phyloP scores from a whole-genome alignment of 805 yeast species.

The Jamesozyma spencerorum region DNA sequence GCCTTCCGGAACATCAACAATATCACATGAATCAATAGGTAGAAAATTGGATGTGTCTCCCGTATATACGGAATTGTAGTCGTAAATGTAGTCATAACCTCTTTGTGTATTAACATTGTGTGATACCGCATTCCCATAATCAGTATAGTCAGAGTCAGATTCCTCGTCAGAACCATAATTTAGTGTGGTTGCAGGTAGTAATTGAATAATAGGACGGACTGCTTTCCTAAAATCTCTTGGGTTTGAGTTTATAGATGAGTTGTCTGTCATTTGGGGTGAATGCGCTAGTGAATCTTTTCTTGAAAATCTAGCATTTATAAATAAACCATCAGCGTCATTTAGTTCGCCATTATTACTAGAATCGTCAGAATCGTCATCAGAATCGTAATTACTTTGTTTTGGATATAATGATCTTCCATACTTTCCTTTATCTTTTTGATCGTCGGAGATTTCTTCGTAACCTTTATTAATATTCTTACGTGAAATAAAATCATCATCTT shows the following conservation, averaged over 20 bases:
- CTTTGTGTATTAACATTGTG: constrained; percentile 65
- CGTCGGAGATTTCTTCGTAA: constrained; percentile 5
- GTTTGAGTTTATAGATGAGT: constrained; percentile 18
- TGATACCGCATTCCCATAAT: constrained; percentile 45
- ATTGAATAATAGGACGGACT: constrained; percentile 52
- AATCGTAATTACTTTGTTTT: constrained; percentile 1
- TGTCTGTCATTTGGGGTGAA: constrained; percentile 19
- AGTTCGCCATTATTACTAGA: constrained; percentile 21
- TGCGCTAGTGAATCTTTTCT: constrained; percentile 23
- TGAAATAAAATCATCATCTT: constrained; percentile 5
- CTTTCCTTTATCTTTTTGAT: constrained; percentile 7
- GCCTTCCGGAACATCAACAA: constrained; percentile 30
- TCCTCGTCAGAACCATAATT: constrained; percentile 67
- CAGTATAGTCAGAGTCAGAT: constrained; percentile 31
- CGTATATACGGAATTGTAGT: constrained; percentile 68
- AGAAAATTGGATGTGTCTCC: constrained; percentile 35
- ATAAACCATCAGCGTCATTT: constrained; percentile 27
- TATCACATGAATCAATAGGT: constrained; percentile 29
- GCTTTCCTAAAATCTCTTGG: constrained; percentile 8
- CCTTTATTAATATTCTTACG: no score
- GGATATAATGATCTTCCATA: no score
- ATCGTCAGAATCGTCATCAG: constrained; percentile 7
- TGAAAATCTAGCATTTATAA: constrained; percentile 26
- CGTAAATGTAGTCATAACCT: constrained; percentile 71
- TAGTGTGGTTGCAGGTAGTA: constrained; percentile 77